These are phyloP conservation scores for Pelagomonas calceolata DNA, from an alignment of 108 stramenopile genomes.

Conservation along the genomic window DNA sequence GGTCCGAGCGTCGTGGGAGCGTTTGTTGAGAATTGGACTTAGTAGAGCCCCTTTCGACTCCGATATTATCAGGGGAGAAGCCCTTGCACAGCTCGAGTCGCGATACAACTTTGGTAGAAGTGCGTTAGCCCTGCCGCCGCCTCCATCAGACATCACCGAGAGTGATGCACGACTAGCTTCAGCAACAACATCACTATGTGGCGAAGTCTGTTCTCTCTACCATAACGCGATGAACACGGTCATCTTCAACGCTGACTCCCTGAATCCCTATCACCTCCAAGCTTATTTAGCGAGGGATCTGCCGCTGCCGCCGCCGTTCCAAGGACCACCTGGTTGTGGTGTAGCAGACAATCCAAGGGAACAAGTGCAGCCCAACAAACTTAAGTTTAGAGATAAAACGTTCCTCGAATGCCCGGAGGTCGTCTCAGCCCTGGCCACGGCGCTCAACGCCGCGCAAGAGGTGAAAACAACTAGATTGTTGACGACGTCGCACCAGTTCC, in stretches of 20 bases:
- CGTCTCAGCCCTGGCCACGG: slow-evolving; percentile 10
- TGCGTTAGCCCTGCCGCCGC: background rate
- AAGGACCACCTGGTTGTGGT: slow-evolving; percentile 9
- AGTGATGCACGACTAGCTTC: too few relatives aligned
- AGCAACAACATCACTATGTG: too few relatives aligned
- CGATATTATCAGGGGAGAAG: background rate
- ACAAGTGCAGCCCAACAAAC: slow-evolving; percentile 9
- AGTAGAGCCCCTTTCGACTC: background rate
- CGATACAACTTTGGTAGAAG: too few relatives aligned
- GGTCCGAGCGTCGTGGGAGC: slow-evolving; percentile 1
- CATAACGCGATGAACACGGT: slow-evolving; percentile 41
- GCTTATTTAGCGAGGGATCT: slow-evolving; percentile 11
- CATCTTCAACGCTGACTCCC: slow-evolving; percentile 20
- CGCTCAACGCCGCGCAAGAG: slow-evolving; percentile 17
- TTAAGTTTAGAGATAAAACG: slow-evolving; percentile 13
- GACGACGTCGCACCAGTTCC: slow-evolving; percentile 6
- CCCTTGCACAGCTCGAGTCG: background rate
- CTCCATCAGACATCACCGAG: too few relatives aligned
- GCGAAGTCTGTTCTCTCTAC: slow-evolving; percentile 29
- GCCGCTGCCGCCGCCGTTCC: slow-evolving; percentile 17
- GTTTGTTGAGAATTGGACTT: slow-evolving; percentile 2
- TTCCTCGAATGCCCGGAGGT: slow-evolving; percentile 15
- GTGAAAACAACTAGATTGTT: slow-evolving; percentile 11
- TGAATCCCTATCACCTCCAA: slow-evolving; percentile 7
- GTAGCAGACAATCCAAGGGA: slow-evolving; percentile 17